Evolutionary conservation across 164 flowering plant genomes (phyloP).

Genomic region (Chloranthus sessilifolius): DNA sequence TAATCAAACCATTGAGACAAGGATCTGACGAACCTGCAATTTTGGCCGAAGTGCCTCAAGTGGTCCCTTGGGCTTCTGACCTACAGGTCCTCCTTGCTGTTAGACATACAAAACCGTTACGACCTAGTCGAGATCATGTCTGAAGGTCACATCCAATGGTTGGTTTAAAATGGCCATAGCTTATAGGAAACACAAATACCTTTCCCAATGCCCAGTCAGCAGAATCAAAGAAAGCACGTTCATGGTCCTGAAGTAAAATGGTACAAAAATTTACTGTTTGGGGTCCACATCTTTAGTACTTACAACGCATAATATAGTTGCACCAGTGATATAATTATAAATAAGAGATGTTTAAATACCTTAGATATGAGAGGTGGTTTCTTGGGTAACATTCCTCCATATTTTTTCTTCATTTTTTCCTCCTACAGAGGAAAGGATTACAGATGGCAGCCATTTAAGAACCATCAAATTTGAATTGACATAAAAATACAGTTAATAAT

Average conservation of each 20-base stretch:
- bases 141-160: too few species aligned
- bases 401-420: slow-evolving; percentile 68
- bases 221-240: slow-evolving; percentile 96
- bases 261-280: too few species aligned
- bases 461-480: background rate
- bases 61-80: slow-evolving; percentile 83
- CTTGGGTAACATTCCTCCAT: slow-evolving; percentile 77
- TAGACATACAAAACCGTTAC: background rate
- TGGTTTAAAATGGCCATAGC: background rate
- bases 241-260: slow-evolving; percentile 69
- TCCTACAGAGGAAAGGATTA: slow-evolving; percentile 41
- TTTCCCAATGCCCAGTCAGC: slow-evolving; percentile 99
- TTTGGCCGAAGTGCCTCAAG: slow-evolving; percentile 94
- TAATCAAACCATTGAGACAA: too few species aligned
- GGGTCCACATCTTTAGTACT: too few species aligned
- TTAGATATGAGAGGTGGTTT: slow-evolving; percentile 84
- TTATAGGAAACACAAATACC: slow-evolving; percentile 30
- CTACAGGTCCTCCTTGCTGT: slow-evolving; percentile 71
- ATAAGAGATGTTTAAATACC: slow-evolving; percentile 39
- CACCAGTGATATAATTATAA: too few species aligned
- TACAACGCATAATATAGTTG: too few species aligned
- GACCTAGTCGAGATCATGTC: too few species aligned
- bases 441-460: background rate
- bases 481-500: background rate
- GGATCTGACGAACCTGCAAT: too few species aligned